Evolutionary conservation across 352 stramenopile species (phyloP).

Genomic region (Globisporangium viniferum): DNA sequence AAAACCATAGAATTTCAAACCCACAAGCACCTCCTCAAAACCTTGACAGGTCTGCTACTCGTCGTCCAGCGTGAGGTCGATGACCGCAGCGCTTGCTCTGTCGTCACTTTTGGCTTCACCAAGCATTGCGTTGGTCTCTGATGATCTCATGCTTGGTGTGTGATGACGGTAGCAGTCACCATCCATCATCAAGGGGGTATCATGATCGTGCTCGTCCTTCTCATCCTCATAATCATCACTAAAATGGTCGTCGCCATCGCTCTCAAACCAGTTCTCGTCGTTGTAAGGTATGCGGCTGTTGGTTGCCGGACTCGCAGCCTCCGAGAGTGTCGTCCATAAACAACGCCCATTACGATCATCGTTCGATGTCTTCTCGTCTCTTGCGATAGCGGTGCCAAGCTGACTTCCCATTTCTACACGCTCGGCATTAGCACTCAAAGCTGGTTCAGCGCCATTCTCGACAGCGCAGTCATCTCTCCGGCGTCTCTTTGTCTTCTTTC

Average conservation of each 20-base stretch:
- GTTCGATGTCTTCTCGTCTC: not conserved
- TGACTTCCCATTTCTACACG: not conserved
- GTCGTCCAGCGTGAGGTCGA: slow-evolving; percentile 20
- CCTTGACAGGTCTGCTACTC: not conserved
- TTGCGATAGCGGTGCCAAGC: not conserved
- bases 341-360: not conserved
- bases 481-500: not conserved
- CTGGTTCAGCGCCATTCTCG: not conserved
- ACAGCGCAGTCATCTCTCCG: not conserved
- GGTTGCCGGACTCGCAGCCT: not conserved
- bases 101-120: not conserved
- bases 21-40: not conserved
- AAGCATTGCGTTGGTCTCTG: not conserved
- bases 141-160: not conserved
- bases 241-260: slow-evolving; percentile 7
- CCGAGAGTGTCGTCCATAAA: too few species aligned
- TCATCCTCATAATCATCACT: not conserved
- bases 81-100: slow-evolving; percentile 1
- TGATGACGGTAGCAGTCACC: not conserved
- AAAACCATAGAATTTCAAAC: not conserved
- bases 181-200: not conserved
- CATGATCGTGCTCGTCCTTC: not conserved
- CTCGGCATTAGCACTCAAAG: not conserved
- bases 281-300: slow-evolving; percentile 14
- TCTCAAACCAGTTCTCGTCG: slow-evolving; percentile 33